These are phyloP conservation scores for Solanum etuberosum DNA, from an alignment of 257 asterid genomes.

Conservation along the genomic window DNA sequence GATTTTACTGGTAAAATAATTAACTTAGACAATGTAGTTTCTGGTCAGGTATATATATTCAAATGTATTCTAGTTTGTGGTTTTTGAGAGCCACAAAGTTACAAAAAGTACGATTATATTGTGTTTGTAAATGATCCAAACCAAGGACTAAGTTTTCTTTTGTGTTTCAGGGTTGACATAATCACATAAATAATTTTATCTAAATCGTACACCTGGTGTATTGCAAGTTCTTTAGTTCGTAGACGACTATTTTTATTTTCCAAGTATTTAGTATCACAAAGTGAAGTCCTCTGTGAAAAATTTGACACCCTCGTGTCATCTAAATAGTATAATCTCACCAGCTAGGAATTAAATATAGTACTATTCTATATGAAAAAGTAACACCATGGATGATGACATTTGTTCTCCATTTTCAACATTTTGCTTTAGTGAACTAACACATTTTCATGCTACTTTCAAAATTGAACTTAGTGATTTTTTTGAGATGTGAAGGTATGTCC, in stretches of 20 bases:
- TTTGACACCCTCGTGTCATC: not conserved
- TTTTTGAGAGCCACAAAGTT: not conserved
- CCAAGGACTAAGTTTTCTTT: not conserved
- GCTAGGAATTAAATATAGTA: not conserved
- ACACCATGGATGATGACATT: not conserved
- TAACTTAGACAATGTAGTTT: not conserved
- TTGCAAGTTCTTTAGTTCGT: not conserved
- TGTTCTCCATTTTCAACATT: not conserved
- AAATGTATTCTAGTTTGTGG: not conserved
- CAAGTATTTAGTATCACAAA: not conserved
- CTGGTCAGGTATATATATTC: not conserved
- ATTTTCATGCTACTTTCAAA: not conserved
- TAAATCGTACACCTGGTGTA: not conserved
- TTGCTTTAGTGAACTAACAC: not conserved
- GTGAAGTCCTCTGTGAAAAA: not conserved
- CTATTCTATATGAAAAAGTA: not conserved
- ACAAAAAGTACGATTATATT: not conserved
- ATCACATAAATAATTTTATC: not conserved
- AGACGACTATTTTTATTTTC: not conserved
- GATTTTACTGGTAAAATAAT: not conserved
- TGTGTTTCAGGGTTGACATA: not conserved
- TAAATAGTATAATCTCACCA: not conserved
- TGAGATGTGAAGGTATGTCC: conserved; percentile 45
- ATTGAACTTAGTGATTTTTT: not conserved
- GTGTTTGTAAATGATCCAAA: not conserved